Conservation (phyloP, 2,329 filamentous ascomycete species). For the Rutstroemia sp. region DNA sequence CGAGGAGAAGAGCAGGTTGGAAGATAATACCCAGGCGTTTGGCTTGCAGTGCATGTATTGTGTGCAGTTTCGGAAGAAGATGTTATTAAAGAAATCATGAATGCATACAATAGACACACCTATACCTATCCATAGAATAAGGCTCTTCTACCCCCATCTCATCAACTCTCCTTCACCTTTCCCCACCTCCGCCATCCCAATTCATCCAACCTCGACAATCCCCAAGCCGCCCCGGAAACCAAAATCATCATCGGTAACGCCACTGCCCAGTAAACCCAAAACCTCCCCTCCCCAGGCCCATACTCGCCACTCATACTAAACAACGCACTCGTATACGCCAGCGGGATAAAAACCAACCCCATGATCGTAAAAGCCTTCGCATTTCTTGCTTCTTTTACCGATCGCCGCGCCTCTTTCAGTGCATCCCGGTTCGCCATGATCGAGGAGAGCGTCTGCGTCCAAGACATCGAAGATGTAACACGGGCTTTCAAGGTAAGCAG, state of each 20-base stretch:
- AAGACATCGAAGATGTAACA: neutral
- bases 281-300: neutral
- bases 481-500: neutral
- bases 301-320: slow-evolving; percentile 5
- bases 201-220: neutral
- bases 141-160: neutral
- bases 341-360: neutral
- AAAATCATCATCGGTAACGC: neutral
- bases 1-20: neutral
- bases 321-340: neutral
- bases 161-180: neutral
- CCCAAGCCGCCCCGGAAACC: neutral
- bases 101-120: neutral
- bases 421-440: neutral
- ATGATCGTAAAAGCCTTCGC: neutral
- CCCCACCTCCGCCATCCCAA: neutral
- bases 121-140: neutral
- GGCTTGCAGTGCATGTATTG: neutral
- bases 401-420: neutral
- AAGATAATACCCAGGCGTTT: neutral
- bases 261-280: slow-evolving; percentile 1
- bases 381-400: neutral
- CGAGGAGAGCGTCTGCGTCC: neutral
- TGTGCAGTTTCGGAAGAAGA: too few relatives aligned
- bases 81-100: too few relatives aligned